These are phyloP conservation scores for Phytophthora pluvialis DNA, from an alignment of 352 stramenopile species.

Conservation along the genomic window DNA sequence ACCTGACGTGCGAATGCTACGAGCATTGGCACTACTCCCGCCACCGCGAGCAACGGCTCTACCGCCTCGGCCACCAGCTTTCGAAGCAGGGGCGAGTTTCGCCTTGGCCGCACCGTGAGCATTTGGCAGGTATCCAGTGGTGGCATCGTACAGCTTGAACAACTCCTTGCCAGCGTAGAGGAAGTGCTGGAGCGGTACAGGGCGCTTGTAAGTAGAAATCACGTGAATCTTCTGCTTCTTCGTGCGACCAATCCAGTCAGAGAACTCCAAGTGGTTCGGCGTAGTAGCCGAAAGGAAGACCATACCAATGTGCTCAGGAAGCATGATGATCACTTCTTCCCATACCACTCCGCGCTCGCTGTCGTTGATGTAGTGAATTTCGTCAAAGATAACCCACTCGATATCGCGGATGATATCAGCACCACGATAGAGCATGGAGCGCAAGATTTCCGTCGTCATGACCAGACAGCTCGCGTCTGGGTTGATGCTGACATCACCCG, in stretches of 20 bases:
- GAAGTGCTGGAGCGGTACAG: slow-evolving; percentile 96
- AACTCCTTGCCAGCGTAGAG: slow-evolving; percentile 95
- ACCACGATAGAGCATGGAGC: slow-evolving; percentile 95
- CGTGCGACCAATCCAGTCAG: slow-evolving; percentile 98
- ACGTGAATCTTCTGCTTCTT: slow-evolving; percentile 98
- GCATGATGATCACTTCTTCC: slow-evolving; percentile 98
- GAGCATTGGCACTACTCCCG: slow-evolving; percentile 49
- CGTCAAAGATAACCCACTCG: slow-evolving; percentile 98
- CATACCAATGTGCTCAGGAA: slow-evolving; percentile 96
- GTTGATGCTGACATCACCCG: slow-evolving; percentile 97
- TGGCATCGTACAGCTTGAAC: slow-evolving; percentile 81
- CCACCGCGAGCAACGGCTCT: slow-evolving; percentile 36
- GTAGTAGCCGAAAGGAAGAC: slow-evolving; percentile 99
- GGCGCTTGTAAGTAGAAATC: slow-evolving; percentile 96
- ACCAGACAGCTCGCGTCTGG: slow-evolving; percentile 96
- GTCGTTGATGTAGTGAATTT: slow-evolving; percentile 99
- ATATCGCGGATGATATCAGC: slow-evolving; percentile 98
- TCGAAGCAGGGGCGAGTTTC: slow-evolving; percentile 67
- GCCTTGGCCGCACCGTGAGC: slow-evolving; percentile 66
- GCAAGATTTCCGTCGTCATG: slow-evolving; percentile 99
- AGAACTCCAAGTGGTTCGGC: slow-evolving; percentile 99
- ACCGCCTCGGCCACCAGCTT: slow-evolving; percentile 42
- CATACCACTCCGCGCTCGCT: slow-evolving; percentile 97
- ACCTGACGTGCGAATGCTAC: slow-evolving; percentile 61
- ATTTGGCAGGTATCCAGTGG: slow-evolving; percentile 58